phyloP scores from a whole-genome alignment of 2,329 filamentous ascomycete genomes.

The Cordyceps farinosa region DNA sequence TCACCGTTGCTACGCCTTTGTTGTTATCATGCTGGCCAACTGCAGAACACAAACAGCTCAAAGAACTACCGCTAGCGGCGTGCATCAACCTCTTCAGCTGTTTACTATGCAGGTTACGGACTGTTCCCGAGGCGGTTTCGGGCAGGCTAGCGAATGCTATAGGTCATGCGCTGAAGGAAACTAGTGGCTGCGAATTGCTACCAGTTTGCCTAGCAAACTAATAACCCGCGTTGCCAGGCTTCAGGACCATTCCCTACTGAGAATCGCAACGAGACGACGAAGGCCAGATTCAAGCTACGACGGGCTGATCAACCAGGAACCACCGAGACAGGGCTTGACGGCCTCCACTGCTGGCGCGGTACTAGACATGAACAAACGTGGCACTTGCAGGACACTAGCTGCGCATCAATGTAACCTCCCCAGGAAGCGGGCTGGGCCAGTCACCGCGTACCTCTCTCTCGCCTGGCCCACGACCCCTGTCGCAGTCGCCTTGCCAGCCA shows the following conservation, averaged over 20 bases:
- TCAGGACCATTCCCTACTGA: background rate
- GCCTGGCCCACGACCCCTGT: background rate
- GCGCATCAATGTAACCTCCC: slow-evolving; percentile 10
- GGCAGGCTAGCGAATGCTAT: background rate
- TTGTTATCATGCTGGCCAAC: background rate
- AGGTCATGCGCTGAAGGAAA: background rate
- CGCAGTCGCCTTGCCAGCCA: background rate
- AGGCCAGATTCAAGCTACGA: background rate
- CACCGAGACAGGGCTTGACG: background rate
- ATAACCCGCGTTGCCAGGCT: too few species aligned
- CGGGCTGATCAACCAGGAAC: background rate
- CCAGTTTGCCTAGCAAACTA: background rate
- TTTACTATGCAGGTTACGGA: background rate
- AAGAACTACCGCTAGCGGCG: background rate
- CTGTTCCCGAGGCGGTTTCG: background rate
- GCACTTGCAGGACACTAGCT: slow-evolving; percentile 7
- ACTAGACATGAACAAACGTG: slow-evolving; percentile 1
- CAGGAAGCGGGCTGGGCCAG: slow-evolving; percentile 3
- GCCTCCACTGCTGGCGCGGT: background rate
- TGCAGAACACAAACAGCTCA: background rate
- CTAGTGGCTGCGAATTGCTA: background rate
- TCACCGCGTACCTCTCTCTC: background rate
- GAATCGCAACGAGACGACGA: background rate
- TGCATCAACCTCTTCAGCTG: background rate
- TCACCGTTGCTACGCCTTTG: background rate